These are phyloP conservation scores for Acer campestre DNA, from an alignment of 345 rosid species.

Conservation along the genomic window DNA sequence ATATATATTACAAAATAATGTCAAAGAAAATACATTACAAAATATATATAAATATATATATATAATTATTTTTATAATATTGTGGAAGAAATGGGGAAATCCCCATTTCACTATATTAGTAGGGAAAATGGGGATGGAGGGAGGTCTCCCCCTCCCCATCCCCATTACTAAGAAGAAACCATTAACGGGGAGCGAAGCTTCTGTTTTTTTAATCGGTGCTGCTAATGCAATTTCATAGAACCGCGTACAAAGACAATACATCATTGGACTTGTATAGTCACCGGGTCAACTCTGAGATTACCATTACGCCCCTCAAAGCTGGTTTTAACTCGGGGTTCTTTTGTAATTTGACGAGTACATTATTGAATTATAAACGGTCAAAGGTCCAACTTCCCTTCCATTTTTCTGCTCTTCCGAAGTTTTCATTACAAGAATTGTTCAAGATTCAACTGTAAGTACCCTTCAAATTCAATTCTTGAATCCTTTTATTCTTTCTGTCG, in stretches of 20 bases:
- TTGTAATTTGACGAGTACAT: not conserved
- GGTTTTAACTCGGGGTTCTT: not conserved
- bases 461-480: not conserved
- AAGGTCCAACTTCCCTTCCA: not conserved
- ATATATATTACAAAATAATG: no score
- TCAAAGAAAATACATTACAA: no score
- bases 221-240: not conserved
- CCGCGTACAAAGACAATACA: not conserved
- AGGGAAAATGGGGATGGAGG: no score
- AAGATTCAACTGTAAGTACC: conserved; percentile 5
- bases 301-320: not conserved
- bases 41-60: no score
- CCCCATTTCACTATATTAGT: no score
- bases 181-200: not conserved
- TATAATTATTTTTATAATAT: no score
- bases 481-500: not conserved
- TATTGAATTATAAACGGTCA: no score
- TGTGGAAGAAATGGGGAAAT: no score
- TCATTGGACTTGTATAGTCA: no score
- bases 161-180: not conserved
- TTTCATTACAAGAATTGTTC: not conserved
- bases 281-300: not conserved
- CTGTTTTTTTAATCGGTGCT: not conserved
- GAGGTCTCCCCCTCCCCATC: no score
- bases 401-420: not conserved